Percentiles rank a stretch among this genome's conserved stretches.
Conservation (phyloP, 768 basidiomycete genomes). For the Lentinula lateritia region DNA sequence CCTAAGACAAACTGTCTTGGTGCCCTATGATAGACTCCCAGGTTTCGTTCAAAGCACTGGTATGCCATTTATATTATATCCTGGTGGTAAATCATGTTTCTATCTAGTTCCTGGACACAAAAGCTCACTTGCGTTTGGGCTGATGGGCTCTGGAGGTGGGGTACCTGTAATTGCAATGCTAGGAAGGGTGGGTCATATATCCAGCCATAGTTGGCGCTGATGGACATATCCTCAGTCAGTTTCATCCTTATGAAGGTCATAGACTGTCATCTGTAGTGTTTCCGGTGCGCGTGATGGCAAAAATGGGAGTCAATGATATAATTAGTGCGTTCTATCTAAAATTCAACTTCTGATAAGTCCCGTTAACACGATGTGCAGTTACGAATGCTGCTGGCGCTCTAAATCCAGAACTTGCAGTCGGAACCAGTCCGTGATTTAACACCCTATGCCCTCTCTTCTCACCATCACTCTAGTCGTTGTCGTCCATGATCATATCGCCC, state of each 20-base stretch:
- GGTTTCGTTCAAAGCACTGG: conserved; percentile 80
- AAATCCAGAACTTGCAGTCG: conserved; percentile 66
- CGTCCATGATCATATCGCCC: conserved; percentile 78
- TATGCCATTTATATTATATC: conserved; percentile 18
- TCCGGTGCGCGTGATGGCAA: conserved; percentile 75
- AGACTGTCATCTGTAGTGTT: conserved; percentile 62
- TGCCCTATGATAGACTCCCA: conserved; percentile 63
- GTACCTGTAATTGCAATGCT: conserved; percentile 88
- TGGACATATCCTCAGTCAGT: conserved; percentile 33
- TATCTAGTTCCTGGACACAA: conserved; percentile 71
- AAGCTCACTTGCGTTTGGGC: conserved; percentile 76
- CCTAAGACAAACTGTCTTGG: conserved; percentile 48
- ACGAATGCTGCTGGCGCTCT: conserved; percentile 88
- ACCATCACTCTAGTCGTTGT: conserved; percentile 59
- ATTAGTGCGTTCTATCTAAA: conserved; percentile 51
- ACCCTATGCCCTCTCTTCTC: neutral
- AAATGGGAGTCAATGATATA: conserved; percentile 66
- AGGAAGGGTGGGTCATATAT: conserved; percentile 53
- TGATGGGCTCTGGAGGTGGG: conserved; percentile 55
- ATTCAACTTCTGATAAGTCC: neutral
- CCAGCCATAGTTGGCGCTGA: neutral
- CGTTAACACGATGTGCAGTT: conserved; percentile 35
- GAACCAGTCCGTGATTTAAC: conserved; percentile 56
- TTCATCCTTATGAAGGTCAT: conserved; percentile 86
- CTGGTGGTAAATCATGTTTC: neutral